Evolutionary conservation across 2,329 filamentous ascomycete species (phyloP), one percentile per base, ranked within the genome.

Genomic region (Hypoxylon sp.): DNA sequence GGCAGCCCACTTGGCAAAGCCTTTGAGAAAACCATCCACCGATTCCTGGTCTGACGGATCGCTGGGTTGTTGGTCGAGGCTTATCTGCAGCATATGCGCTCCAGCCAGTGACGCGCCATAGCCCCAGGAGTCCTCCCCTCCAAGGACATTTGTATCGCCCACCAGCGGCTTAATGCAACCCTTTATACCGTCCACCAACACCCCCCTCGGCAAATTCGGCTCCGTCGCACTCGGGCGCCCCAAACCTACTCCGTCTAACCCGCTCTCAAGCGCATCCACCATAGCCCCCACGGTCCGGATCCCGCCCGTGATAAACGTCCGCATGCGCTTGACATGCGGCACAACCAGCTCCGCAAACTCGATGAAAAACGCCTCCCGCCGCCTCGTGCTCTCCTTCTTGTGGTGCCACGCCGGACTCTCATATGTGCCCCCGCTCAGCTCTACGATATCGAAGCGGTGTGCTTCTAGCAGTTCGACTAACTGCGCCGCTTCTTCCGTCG

Each of bases 361-460:
- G 2, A 91, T 82, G 79, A 92, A 92, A 81, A 90, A 92, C 0
- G 89, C 88, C 72, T 92, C 90, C 4, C 90, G 85, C 0, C 84
- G 82, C 3, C 81, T 78, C 0, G 88, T 89, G 10, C 83, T 82
- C 30, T 79, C 79, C 13, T 31, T 60, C 10, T 40, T 48, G 20
- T 68, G 59, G 68, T 80, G 66, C 75, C 86, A 85, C 61, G 70
- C 73, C 0, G 86, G 86, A 60, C 88, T 80, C 72, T 89, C 87
- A 67, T 86, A 90, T 0, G 77, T 85, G 0, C 91, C 90, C 0
- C 91, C 91, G 40, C 85, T 89, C 31, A 92, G 84, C 77, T 93
- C 90, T 1, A 92, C 78, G 69, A 91, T 91, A 77, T 92, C 91
- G 2, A 92, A 79, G 1, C 81, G 86, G 40, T 80, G 83, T 2